Evolutionary conservation across 371 early-diverging fungal genomes (phyloP).

Genomic region (Mortierella sp.): DNA sequence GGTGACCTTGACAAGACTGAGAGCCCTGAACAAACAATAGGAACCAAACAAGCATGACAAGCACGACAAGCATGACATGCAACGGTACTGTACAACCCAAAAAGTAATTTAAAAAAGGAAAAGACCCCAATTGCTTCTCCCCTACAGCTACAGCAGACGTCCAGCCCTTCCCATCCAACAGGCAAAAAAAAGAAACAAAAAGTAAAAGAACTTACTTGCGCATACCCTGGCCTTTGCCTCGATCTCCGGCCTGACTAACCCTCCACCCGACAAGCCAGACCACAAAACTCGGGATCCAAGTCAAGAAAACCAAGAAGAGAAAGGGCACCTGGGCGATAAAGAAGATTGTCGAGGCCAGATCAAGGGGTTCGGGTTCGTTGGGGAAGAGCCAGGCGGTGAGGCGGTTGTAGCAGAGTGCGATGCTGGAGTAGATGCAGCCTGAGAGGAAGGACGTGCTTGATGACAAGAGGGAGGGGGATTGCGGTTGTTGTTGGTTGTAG

Average conservation of each 20-base stretch:
- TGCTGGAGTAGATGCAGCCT: neutral
- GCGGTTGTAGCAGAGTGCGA: constrained; percentile 20
- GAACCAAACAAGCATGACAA: too few species aligned
- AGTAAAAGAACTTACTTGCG: constrained; percentile 23
- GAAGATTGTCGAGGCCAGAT: constrained; percentile 33
- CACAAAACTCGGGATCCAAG: constrained; percentile 29
- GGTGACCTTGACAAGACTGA: neutral
- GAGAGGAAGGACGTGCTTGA: neutral
- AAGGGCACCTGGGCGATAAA: constrained; percentile 38
- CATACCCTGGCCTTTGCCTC: constrained; percentile 33
- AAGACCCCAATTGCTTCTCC: neutral
- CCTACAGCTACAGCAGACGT: neutral
- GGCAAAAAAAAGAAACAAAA: neutral
- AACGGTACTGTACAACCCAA: too few species aligned
- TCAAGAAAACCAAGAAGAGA: constrained; percentile 12
- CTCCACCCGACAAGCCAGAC: constrained; percentile 32
- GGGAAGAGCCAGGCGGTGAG: constrained; percentile 37
- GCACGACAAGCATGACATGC: too few species aligned
- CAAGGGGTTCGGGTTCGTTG: constrained; percentile 43
- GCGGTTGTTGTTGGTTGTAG: neutral
- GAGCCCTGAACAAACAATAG: neutral
- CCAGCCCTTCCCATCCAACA: neutral
- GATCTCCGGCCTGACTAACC: constrained; percentile 34
- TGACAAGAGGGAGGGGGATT: neutral
- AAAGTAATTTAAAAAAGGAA: neutral